Evolutionary conservation across 371 early-diverging fungal genomes (phyloP), one percentile per base, ranked within the genome.

Genomic region (Thermomucor indicae-seudaticae): DNA sequence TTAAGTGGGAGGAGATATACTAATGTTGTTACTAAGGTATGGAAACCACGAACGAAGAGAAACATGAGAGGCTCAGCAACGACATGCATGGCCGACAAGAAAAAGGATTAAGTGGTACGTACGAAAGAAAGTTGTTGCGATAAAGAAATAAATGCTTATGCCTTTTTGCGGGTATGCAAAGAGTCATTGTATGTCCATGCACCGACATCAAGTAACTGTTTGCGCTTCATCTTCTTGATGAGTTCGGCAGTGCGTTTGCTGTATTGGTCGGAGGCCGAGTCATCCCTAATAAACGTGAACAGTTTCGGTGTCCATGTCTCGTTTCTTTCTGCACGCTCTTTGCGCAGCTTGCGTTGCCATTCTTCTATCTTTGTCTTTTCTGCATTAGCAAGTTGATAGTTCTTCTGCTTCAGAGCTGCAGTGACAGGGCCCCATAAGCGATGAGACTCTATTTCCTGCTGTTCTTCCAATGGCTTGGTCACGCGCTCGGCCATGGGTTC

Each of bases 321-420:
- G 3, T 57, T 58, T 34, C 47, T 62, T 38, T 76, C 81, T 8
- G 77, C 82, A 6, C 90, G 79, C 24, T 73, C 72, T 60, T 79
- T 82, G 25, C 86, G 79, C 51, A 86, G 44, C 7, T 61, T 65
- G 17, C 91, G 77, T 57, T 91, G 89, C 50, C 72, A 74, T 6
- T 89, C 86, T 60, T 91, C 91, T 31, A 91, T 83, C 32, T 67
- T 75, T 12, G 84, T 62, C 58, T 90, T 91, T 52, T 84, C 79
- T 23, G 64, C 69, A 32, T 84, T 86, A 0, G 91, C 91, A 0
- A 68, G 51, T 14, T 67, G 64, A 50, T 78, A 90, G 44, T 89
- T 77, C 63, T 81, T 81, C 30, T 50, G 56, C 30, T 72, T 71
- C 34, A 91, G 64, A 0, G 90, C 89, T 7, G 76, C 63, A 5